phyloP scores from a whole-genome alignment of 1,284 basidiomycete genomes.

The Calocybe gambosa region DNA sequence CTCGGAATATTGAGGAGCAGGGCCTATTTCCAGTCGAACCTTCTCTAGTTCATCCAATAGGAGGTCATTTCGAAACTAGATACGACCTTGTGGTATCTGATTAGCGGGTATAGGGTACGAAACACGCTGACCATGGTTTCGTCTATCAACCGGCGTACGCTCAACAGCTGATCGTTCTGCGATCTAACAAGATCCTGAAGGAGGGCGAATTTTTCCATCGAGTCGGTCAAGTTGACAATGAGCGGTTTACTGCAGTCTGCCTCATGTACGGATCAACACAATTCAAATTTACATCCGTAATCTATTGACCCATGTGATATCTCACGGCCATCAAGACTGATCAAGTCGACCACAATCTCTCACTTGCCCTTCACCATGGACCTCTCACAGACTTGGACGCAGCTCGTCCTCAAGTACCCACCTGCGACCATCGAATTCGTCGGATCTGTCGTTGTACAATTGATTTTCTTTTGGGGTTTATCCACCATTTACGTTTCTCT shows the following conservation, averaged over 20 bases:
- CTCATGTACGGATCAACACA: no score
- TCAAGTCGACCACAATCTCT: no score
- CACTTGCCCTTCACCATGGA: conserved; percentile 5
- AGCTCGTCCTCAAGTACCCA: conserved; percentile 12
- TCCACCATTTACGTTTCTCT: conserved; percentile 16
- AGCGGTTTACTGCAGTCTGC: no score
- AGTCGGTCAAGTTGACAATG: neutral
- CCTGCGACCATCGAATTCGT: conserved; percentile 16
- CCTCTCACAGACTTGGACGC: conserved; percentile 9
- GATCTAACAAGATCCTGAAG: conserved; percentile 5
- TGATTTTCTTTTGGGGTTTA: conserved; percentile 17
- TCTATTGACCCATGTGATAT: conserved; percentile 5
- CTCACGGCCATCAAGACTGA: neutral
- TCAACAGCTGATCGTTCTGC: conserved; percentile 5
- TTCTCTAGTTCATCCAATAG: conserved; percentile 4
- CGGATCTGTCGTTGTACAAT: conserved; percentile 15
- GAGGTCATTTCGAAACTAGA: conserved; percentile 4
- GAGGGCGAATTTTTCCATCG: conserved; percentile 1
- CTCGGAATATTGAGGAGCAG: neutral
- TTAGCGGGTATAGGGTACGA: neutral
- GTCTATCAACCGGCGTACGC: conserved; percentile 2
- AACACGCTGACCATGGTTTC: conserved; percentile 2
- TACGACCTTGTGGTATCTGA: neutral
- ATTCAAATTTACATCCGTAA: no score
- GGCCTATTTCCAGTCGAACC: neutral